These are phyloP conservation scores for Globisporangium spinosum DNA, from an alignment of 352 stramenopile species.

Conservation along the genomic window DNA sequence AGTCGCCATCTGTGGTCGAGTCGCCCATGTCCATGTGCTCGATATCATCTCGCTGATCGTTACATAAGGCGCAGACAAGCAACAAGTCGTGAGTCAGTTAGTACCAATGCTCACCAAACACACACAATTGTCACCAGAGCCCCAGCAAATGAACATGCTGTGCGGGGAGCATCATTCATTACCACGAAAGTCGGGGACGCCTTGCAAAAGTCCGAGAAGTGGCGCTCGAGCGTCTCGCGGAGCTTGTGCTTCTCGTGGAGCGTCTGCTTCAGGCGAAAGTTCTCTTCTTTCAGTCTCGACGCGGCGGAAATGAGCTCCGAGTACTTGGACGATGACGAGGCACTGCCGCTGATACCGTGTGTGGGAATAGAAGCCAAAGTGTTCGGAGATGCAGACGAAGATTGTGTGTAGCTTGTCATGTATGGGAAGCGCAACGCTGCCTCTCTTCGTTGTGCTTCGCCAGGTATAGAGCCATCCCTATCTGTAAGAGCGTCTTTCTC, in stretches of 20 bases:
- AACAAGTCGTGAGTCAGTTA: not conserved
- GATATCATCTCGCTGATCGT: slow-evolving; percentile 1
- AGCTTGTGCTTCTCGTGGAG: slow-evolving; percentile 35
- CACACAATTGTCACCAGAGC: too few species aligned
- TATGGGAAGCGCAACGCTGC: slow-evolving; percentile 4
- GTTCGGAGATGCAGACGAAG: not conserved
- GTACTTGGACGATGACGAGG: slow-evolving; percentile 24
- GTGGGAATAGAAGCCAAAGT: too few species aligned
- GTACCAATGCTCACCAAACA: not conserved
- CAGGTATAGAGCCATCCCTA: not conserved
- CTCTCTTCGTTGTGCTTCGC: not conserved
- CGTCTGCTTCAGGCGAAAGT: slow-evolving; percentile 30
- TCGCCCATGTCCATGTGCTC: not conserved
- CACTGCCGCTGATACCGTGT: not conserved
- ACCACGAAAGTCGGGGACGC: not conserved
- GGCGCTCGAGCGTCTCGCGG: slow-evolving; percentile 29
- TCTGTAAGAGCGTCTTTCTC: not conserved
- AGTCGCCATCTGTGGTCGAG: not conserved
- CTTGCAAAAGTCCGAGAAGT: slow-evolving; percentile 22
- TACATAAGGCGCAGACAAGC: not conserved
- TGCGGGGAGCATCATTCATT: not conserved
- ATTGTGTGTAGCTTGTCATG: slow-evolving; percentile 11
- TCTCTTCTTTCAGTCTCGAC: slow-evolving; percentile 25
- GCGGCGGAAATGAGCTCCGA: slow-evolving; percentile 31
- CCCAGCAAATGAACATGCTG: not conserved